Evolutionary conservation across 164 flowering plant genomes (phyloP).

Genomic region (Nymphaea colorata): DNA sequence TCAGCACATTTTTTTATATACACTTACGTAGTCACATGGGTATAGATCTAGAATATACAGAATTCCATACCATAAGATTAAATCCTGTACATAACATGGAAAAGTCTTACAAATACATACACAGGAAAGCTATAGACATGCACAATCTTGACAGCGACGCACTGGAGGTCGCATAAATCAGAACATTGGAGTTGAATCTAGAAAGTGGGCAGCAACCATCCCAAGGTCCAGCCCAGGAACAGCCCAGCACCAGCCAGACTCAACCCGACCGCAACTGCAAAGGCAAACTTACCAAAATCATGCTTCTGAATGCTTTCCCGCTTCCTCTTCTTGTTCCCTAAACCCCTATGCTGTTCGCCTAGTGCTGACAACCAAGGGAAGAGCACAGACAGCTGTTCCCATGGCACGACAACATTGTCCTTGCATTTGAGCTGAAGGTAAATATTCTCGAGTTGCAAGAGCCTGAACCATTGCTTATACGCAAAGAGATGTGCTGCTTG

Average conservation of each 20-base stretch:
- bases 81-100: background rate
- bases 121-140: background rate
- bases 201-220: conserved; percentile 46
- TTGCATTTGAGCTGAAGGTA: conserved; percentile 29
- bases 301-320: conserved; percentile 9
- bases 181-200: background rate
- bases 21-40: too few relatives aligned
- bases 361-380: conserved; percentile 32
- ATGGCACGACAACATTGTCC: conserved; percentile 1
- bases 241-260: conserved; percentile 66
- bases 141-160: background rate
- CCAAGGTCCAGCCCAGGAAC: conserved; percentile 71
- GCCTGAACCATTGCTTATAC: conserved; percentile 71
- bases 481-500: conserved; percentile 91
- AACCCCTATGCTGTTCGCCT: conserved; percentile 2
- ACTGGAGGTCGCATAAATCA: background rate
- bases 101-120: background rate
- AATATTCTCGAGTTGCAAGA: conserved; percentile 46
- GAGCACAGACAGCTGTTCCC: conserved; percentile 14
- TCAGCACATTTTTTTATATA: too few relatives aligned
- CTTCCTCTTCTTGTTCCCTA: conserved; percentile 18
- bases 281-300: conserved; percentile 18
- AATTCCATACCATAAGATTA: background rate
- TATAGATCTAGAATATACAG: background rate
- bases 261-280: conserved; percentile 49